These are phyloP conservation scores for Arctium lappa DNA, from an alignment of 129 eudicot genomes.

Conservation along the genomic window DNA sequence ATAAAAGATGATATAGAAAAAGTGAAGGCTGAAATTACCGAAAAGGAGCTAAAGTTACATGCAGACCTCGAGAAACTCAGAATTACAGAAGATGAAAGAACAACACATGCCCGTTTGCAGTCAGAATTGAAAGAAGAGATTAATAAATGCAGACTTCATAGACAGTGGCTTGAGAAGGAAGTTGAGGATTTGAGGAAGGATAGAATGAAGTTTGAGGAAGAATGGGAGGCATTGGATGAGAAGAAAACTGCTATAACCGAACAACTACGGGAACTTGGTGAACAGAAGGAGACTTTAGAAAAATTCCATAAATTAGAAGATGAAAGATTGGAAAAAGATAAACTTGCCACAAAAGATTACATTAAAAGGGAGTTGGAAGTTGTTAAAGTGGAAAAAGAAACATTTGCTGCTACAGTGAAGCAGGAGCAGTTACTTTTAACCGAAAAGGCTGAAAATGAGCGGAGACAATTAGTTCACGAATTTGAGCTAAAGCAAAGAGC, in stretches of 20 bases:
- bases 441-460: conserved; percentile 47
- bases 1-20: conserved; percentile 44
- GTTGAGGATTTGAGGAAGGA: conserved; percentile 64
- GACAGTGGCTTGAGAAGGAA: conserved; percentile 55
- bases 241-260: conserved; percentile 40
- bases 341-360: conserved; percentile 39
- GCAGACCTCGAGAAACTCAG: conserved; percentile 53
- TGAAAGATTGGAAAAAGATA: conserved; percentile 53
- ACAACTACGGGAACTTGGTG: conserved; percentile 40
- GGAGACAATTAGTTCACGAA: conserved; percentile 47
- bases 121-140: conserved; percentile 61
- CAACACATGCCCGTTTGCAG: conserved; percentile 43
- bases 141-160: conserved; percentile 49
- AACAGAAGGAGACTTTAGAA: conserved; percentile 52
- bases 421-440: conserved; percentile 47
- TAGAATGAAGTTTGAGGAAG: conserved; percentile 64
- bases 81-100: conserved; percentile 49
- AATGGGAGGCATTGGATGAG: conserved; percentile 85
- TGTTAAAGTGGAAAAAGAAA: conserved; percentile 57
- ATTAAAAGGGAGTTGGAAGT: conserved; percentile 46
- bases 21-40: conserved; percentile 38
- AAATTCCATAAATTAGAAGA: conserved; percentile 40
- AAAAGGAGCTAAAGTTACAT: conserved; percentile 40
- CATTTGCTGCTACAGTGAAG: conserved; percentile 60
- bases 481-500: conserved; percentile 52